Conservation (phyloP, 441 rosid genomes). For the Euphorbia schlechtendalii region DNA sequence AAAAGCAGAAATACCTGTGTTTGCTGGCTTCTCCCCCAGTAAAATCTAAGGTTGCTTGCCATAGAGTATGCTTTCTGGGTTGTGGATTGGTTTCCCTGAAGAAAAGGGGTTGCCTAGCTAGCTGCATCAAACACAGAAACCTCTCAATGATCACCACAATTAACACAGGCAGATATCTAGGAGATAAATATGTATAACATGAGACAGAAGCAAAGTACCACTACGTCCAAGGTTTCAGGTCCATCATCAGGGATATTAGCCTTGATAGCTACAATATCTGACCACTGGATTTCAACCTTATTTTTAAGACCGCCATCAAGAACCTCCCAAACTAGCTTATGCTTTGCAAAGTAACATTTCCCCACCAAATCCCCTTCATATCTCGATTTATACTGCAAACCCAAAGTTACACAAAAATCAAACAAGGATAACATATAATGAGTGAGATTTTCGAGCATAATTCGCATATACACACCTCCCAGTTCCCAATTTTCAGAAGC, state of each 20-base stretch:
- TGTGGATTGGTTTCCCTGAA: conserved; percentile 56
- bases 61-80: conserved; percentile 61
- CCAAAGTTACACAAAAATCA: neutral
- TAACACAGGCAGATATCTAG: neutral
- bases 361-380: conserved; percentile 78
- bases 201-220: conserved; percentile 28
- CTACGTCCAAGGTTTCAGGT: conserved; percentile 42
- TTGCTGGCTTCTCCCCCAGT: conserved; percentile 54
- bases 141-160: conserved; percentile 10
- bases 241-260: conserved; percentile 35
- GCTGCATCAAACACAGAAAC: conserved; percentile 32
- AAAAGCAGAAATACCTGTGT: conserved; percentile 29
- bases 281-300: conserved; percentile 69
- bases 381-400: conserved; percentile 69
- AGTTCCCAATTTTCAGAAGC: conserved; percentile 57
- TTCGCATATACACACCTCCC: conserved; percentile 74
- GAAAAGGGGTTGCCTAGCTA: conserved; percentile 63
- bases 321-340: conserved; percentile 68
- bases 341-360: conserved; percentile 58
- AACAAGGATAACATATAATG: neutral
- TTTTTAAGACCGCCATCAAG: conserved; percentile 57
- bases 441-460: neutral
- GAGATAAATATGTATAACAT: neutral
- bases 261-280: conserved; percentile 48
- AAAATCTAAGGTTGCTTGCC: conserved; percentile 62